Evolutionary conservation across 306 rosid species (phyloP).

Genomic region (Cyclanthera cordifolia): DNA sequence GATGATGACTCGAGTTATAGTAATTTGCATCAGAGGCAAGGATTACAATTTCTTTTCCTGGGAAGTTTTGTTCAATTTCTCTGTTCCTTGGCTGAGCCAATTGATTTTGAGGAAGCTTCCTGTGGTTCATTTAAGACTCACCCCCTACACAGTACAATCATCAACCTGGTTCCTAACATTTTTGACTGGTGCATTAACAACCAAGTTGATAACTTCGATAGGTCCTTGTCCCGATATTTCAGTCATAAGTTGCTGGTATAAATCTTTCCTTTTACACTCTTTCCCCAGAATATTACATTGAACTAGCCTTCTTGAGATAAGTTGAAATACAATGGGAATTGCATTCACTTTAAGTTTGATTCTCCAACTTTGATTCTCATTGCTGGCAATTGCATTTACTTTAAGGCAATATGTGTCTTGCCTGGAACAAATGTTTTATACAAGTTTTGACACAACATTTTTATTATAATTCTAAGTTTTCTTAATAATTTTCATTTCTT

Average conservation of each 20-base stretch:
- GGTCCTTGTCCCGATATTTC: conserved; percentile 43
- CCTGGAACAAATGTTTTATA: not conserved
- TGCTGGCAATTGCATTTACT: not conserved
- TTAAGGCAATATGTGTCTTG: not conserved
- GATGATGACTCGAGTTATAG: conserved; percentile 13
- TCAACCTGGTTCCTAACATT: conserved; percentile 51
- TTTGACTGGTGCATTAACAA: conserved; percentile 41
- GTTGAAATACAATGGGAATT: not conserved
- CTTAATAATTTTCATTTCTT: not conserved
- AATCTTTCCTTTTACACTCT: conserved; percentile 17
- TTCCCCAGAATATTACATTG: not conserved
- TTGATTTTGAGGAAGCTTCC: conserved; percentile 30
- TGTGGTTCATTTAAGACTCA: conserved; percentile 27
- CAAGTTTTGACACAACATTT: not conserved
- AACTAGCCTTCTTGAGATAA: not conserved
- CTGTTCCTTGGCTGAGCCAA: conserved; percentile 59
- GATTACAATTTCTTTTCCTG: conserved; percentile 34
- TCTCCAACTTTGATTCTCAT: not conserved
- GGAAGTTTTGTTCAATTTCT: conserved; percentile 67
- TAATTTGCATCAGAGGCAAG: conserved; percentile 16
- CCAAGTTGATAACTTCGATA: conserved; percentile 28
- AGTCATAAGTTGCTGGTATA: conserved; percentile 81
- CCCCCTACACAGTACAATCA: conserved; percentile 28
- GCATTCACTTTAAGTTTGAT: too few species aligned
- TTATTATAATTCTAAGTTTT: not conserved